Evolutionary conservation across 306 rosid species (phyloP), one percentile per base, ranked within the genome.

Genomic region (Chamaecrista fasciculata): DNA sequence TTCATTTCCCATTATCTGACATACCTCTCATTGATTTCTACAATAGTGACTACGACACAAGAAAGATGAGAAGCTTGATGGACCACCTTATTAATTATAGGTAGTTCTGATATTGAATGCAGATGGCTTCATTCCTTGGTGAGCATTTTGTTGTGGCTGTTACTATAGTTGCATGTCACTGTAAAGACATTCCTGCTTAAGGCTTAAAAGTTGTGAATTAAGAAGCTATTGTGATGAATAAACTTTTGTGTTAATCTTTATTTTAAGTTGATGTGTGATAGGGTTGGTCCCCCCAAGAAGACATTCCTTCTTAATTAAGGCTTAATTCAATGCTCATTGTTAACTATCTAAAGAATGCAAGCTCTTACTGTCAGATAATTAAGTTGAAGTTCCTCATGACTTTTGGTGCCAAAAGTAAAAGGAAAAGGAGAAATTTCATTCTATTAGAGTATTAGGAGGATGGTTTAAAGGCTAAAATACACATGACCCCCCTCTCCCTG

Each of bases 131-230:
- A 71, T 77, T 70, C 72, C 66, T 26, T 73, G 79, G 79, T 51
- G 62, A 67, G 58, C 64, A 69, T 20, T 44, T 60, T 12, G 56
- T 24, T 60, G 77, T 83, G 62, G 6, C 24, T 31, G 7, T 66
- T 8, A 72, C 53, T 53, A n/a, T n/a, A 40, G 79, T 76, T 78
- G 67, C 61, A 51, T 72, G 79, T 74, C 85, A 39, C 67, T 83
- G 31, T 67, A 44, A 67, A 68, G 89, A 77, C 91, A 79, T 85
- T 85, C 89, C 48, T 72, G 21, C 67, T 33, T 55, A 47, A 68
- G 70, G 25, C 63, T 40, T 70, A 62, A 74, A 66, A 44, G 8
- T 43, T 76, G 59, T 12, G 56, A 64, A 51, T 76, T 36, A 18
- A 60, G 70, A 63, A 49, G 78, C 34, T 69, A 53, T 74, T 74